phyloP scores from a whole-genome alignment of 768 basidiomycete species.

The Boletus subparvulus region DNA sequence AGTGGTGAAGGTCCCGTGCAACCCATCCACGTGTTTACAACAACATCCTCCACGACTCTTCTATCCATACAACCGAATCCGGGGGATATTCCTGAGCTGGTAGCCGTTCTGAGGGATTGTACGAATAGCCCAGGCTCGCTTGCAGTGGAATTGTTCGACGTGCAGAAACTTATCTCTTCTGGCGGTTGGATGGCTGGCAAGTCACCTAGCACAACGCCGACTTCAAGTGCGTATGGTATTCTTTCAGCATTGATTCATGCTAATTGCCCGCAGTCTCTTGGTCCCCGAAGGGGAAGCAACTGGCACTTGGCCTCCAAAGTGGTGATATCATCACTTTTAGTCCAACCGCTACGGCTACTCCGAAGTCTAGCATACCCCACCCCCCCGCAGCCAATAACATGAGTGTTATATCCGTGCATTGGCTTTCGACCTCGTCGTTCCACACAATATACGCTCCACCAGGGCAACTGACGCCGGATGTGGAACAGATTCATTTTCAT shows the following conservation, averaged over 20 bases:
- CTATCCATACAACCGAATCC: slow-evolving; percentile 67
- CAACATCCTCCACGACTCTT: slow-evolving; percentile 44
- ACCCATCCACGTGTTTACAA: slow-evolving; percentile 49
- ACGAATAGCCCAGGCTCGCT: slow-evolving; percentile 35
- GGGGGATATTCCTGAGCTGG: slow-evolving; percentile 51
- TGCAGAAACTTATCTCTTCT: slow-evolving; percentile 44
- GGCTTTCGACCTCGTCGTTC: slow-evolving; percentile 72
- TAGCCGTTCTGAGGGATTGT: slow-evolving; percentile 56
- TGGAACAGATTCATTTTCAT: slow-evolving; percentile 43
- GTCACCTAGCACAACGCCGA: slow-evolving; percentile 51
- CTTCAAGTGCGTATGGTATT: slow-evolving; percentile 50
- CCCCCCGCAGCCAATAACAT: slow-evolving; percentile 52
- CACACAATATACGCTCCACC: slow-evolving; percentile 60
- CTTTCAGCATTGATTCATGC: not conserved
- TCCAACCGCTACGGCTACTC: slow-evolving; percentile 50
- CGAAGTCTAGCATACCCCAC: slow-evolving; percentile 54
- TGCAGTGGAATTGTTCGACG: slow-evolving; percentile 61
- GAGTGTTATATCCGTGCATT: slow-evolving; percentile 54
- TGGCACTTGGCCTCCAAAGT: slow-evolving; percentile 68
- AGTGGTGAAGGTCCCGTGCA: slow-evolving; percentile 40
- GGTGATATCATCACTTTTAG: slow-evolving; percentile 73
- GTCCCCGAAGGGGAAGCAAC: slow-evolving; percentile 86
- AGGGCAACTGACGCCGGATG: slow-evolving; percentile 35
- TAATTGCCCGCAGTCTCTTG: slow-evolving; percentile 58
- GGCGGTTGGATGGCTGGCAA: slow-evolving; percentile 56